A percentile compares a stretch with the other conserved stretches of the same genome.
Evolutionary conservation across 805 yeast genomes (phyloP).

Genomic region (Hanseniaspora meyeri): DNA sequence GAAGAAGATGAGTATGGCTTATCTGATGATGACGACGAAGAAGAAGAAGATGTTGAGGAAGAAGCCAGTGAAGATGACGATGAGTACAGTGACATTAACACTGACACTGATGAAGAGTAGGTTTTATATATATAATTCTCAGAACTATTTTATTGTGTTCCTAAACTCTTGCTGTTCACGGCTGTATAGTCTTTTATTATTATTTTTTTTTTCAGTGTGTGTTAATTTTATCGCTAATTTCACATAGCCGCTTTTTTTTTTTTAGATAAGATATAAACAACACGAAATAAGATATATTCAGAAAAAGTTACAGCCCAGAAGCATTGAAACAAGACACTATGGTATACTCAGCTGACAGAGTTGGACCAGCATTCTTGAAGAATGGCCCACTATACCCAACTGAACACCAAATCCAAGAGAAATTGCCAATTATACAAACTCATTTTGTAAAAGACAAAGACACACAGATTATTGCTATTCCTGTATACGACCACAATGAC

Average conservation of each 20-base stretch:
- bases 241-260: too few relatives aligned
- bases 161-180: too few relatives aligned
- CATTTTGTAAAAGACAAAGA: conserved; percentile 33
- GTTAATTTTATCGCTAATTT: too few relatives aligned
- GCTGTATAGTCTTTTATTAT: neutral
- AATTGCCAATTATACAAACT: conserved; percentile 32
- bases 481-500: conserved; percentile 37
- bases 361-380: conserved; percentile 17
- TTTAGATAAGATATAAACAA: too few relatives aligned
- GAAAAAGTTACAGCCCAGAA: too few relatives aligned
- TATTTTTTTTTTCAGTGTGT: too few relatives aligned
- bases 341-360: neutral
- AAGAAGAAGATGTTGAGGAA: conserved; percentile 37
- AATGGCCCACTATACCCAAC: conserved; percentile 28
- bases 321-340: neutral
- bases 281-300: too few relatives aligned
- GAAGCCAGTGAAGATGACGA: conserved; percentile 52
- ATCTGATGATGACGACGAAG: conserved; percentile 35
- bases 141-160: neutral
- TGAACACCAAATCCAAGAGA: conserved; percentile 21
- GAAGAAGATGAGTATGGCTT: conserved; percentile 43
- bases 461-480: conserved; percentile 45
- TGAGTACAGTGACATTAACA: conserved; percentile 29
- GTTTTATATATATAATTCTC: conserved; percentile 7
- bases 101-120: conserved; percentile 26